phyloP scores from a whole-genome alignment of 2,329 filamentous ascomycete genomes.

The Sarocladiaceae sp. region DNA sequence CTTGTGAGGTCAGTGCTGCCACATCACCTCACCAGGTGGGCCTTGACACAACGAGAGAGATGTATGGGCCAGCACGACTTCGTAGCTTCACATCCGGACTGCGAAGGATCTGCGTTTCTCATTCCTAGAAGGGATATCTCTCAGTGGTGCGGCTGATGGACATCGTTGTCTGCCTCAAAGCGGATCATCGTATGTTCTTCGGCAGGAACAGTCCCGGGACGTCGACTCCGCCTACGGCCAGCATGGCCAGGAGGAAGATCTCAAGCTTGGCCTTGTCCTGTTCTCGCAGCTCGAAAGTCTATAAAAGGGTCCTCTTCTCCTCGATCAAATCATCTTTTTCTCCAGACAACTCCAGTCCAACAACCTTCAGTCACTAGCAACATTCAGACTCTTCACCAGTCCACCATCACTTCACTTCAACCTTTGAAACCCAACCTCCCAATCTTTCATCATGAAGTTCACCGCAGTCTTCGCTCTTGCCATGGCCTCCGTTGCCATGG shows the following conservation, averaged over 20 bases:
- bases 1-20: too few species aligned
- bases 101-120: background rate
- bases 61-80: background rate
- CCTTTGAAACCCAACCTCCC: background rate
- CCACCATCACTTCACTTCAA: background rate
- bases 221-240: too few species aligned
- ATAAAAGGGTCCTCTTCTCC: background rate
- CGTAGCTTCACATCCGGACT: background rate
- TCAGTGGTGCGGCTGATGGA: too few species aligned
- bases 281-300: background rate
- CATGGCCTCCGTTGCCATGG: conserved; percentile 3
- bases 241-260: too few species aligned
- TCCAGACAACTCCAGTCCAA: background rate
- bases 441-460: conserved; percentile 5
- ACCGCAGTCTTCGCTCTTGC: conserved; percentile 2
- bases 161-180: too few species aligned
- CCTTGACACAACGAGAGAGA: background rate
- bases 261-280: too few species aligned
- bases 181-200: too few species aligned
- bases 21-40: background rate
- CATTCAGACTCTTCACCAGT: background rate
- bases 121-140: too few species aligned
- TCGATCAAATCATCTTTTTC: background rate
- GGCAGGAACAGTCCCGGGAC: too few species aligned
- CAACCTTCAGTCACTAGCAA: too few species aligned